phyloP scores from a whole-genome alignment of 1,284 basidiomycete genomes.

The Trichosporon sp. region DNA sequence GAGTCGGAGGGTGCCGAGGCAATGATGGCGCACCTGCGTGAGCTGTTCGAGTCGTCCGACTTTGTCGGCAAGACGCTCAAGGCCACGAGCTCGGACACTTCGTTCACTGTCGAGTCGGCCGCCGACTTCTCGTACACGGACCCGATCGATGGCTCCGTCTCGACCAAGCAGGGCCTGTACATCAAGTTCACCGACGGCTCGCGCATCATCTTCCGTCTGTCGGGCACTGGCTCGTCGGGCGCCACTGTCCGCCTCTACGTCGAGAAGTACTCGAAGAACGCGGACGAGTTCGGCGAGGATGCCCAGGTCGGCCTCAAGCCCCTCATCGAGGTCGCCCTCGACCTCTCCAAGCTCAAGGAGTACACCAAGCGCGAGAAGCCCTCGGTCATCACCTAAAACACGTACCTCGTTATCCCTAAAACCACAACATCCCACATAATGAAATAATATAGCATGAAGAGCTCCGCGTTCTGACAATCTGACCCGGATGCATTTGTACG shows the following conservation, averaged over 20 bases:
- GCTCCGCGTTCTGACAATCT: background rate
- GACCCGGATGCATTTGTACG: conserved; percentile 4
- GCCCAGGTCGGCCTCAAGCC: conserved; percentile 90
- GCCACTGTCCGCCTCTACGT: conserved; percentile 92
- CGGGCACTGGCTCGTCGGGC: conserved; percentile 92
- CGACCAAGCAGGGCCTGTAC: conserved; percentile 94
- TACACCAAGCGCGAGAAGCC: conserved; percentile 85
- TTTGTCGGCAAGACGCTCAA: conserved; percentile 70
- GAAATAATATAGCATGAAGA: conserved; percentile 12
- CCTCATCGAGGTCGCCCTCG: conserved; percentile 90
- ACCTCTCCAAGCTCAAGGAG: conserved; percentile 79
- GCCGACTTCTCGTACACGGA: conserved; percentile 96
- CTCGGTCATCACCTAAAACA: conserved; percentile 81
- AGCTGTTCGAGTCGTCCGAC: conserved; percentile 67
- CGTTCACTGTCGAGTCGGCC: conserved; percentile 76
- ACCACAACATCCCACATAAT: background rate
- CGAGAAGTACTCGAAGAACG: conserved; percentile 86
- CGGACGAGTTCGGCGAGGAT: conserved; percentile 70
- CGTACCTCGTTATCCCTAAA: background rate
- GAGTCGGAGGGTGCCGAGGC: conserved; percentile 84
- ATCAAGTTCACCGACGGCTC: conserved; percentile 88
- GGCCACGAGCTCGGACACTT: conserved; percentile 67
- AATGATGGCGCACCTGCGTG: conserved; percentile 77
- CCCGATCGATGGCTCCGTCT: conserved; percentile 91
- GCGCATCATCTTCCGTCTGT: conserved; percentile 91